These are phyloP conservation scores for Lathyrus oleraceus DNA, from an alignment of 306 rosid genomes.

Conservation along the genomic window DNA sequence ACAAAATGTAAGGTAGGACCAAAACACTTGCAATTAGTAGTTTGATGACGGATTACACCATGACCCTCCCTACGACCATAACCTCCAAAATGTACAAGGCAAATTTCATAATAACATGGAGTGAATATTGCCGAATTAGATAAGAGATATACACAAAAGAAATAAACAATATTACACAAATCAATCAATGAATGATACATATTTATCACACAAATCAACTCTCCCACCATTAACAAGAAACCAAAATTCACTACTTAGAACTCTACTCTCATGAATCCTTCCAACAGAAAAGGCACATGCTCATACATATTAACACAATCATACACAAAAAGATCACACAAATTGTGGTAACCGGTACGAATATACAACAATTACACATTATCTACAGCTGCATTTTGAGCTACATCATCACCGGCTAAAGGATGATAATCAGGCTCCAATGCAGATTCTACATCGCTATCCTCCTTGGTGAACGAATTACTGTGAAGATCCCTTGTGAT, in stretches of 20 bases:
- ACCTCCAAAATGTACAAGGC: too few relatives aligned
- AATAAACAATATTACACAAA: too few relatives aligned
- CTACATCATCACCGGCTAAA: slow-evolving; percentile 9
- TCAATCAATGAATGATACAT: too few relatives aligned
- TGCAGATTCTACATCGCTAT: slow-evolving; percentile 46
- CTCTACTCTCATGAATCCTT: neutral
- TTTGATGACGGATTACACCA: too few relatives aligned
- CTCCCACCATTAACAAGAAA: neutral
- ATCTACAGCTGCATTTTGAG: slow-evolving; percentile 4
- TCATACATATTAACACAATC: slow-evolving; percentile 1
- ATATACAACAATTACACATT: slow-evolving; percentile 5
- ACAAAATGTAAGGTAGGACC: too few relatives aligned
- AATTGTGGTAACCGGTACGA: neutral
- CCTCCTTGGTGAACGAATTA: slow-evolving; percentile 49
- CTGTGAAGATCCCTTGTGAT: slow-evolving; percentile 62
- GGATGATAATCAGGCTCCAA: slow-evolving; percentile 24
- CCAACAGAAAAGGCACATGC: neutral
- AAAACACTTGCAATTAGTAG: too few relatives aligned
- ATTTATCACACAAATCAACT: neutral
- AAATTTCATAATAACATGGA: too few relatives aligned
- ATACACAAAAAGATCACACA: neutral
- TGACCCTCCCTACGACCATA: too few relatives aligned
- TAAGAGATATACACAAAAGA: too few relatives aligned
- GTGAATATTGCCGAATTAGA: too few relatives aligned
- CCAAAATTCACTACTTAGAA: neutral